phyloP scores from a whole-genome alignment of 441 rosid genomes.

The Mallotus japonicus region DNA sequence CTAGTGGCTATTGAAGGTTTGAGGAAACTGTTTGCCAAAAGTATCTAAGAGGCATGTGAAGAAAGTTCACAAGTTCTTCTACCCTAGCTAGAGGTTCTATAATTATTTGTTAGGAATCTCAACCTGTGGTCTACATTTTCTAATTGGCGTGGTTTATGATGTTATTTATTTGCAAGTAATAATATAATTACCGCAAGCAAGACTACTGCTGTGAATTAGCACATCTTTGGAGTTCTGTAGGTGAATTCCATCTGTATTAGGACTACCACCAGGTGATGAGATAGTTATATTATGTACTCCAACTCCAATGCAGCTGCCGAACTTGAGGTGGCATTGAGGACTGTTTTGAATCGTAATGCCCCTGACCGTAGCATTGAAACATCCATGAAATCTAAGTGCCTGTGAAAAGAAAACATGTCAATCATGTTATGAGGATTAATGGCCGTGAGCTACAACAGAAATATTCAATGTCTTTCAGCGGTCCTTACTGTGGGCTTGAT shows the following conservation, averaged over 20 bases:
- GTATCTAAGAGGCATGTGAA: conserved; percentile 16
- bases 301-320: conserved; percentile 79
- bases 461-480: conserved; percentile 19
- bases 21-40: conserved; percentile 17
- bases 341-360: conserved; percentile 93
- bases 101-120: conserved; percentile 21
- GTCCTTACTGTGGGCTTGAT: conserved; percentile 88
- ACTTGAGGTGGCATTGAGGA: conserved; percentile 94
- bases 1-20: conserved; percentile 22
- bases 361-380: conserved; percentile 59
- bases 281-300: conserved; percentile 60
- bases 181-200: conserved; percentile 73
- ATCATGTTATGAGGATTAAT: conserved; percentile 23
- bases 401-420: conserved; percentile 27
- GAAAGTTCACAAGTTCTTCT: conserved; percentile 4
- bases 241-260: conserved; percentile 95
- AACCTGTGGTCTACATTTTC: conserved; percentile 18
- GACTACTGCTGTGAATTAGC: conserved; percentile 61
- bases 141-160: conserved; percentile 11
- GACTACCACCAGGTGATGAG: conserved; percentile 95
- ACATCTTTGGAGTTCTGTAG: conserved; percentile 89
- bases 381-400: conserved; percentile 88
- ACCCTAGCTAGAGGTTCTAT: conserved; percentile 23
- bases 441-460: conserved; percentile 2
- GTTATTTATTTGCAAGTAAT: conserved; percentile 7